Base-by-base conservation (phyloP, 345 rosid genomes). In the Eucalyptus grandis region DNA sequence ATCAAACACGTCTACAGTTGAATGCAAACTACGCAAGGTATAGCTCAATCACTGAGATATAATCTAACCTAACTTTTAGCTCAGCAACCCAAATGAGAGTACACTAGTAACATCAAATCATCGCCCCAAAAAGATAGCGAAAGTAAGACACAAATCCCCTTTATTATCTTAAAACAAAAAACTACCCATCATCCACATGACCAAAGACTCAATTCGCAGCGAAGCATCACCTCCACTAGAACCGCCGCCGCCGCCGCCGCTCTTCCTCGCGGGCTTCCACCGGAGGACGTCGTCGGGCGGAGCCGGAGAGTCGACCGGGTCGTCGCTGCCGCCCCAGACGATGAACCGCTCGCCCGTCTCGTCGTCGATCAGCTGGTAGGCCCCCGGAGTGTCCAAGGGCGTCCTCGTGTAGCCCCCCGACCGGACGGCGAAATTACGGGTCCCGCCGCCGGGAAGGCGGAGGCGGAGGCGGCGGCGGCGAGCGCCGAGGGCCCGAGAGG, bases 281-380 rank as follows among this genome's bases (percentile, higher is more conserved):
- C 26, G 69, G 83, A 93, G 93, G 46, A 90, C 92, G 81, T 90
- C 90, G 30, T 91, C 86, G 14, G 93, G 86, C 87, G 94, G 93
- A 51, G 87, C 58, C 37, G 83, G 85, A 44, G 91, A 65, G 86
- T 86, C 90, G 69, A 19, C 89, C 86, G 90, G 92, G 58, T 89
- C 90, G 19, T 90, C 93, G 65, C 67, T 62, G 83, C 88, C 94
- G 19, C 93, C 94, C 93, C 93, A 91, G 49, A 94, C 92, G 34
- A 94, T 91, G 91, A 94, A 91, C 34, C 94, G 93, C 37, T 94
- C 94, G 2, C 94, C 95, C 24, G 92, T 93, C 67, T 91, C 91
- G 9, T 95, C 92, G 91, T 93, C 89, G 37, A 91, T 77, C 40
- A 92, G 92, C 72, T 91, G 90, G 65, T 88, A 91, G 44, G 95